Conservation (phyloP, 345 rosid genomes). For the Mangifera indica region DNA sequence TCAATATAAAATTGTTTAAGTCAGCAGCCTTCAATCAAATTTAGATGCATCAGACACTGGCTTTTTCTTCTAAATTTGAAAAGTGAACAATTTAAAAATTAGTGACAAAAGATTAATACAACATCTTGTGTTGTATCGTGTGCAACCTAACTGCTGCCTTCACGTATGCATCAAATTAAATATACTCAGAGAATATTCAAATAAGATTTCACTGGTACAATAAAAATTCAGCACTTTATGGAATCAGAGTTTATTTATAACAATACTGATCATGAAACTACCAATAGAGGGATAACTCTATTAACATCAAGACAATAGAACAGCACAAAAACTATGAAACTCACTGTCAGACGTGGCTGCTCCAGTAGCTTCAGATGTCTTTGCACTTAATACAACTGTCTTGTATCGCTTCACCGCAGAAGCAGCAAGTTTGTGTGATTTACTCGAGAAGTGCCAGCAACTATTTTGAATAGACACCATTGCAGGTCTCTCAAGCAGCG, state of each 20-base stretch:
- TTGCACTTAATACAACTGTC: slow-evolving; percentile 34
- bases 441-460: slow-evolving; percentile 32
- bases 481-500: slow-evolving; percentile 27
- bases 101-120: background rate
- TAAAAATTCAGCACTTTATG: background rate
- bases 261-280: background rate
- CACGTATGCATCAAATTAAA: background rate
- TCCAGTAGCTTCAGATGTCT: slow-evolving; percentile 46
- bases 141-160: background rate
- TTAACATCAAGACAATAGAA: background rate
- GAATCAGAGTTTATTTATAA: background rate
- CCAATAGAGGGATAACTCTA: background rate
- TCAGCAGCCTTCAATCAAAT: background rate
- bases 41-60: background rate
- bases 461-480: slow-evolving; percentile 25
- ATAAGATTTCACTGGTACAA: no score
- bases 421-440: slow-evolving; percentile 24
- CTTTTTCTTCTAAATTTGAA: background rate
- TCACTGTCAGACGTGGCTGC: slow-evolving; percentile 53
- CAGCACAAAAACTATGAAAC: slow-evolving; percentile 16
- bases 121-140: background rate
- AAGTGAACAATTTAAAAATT: background rate
- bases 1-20: no score
- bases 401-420: slow-evolving; percentile 26
- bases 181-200: no score